Conservation (phyloP, 202 grass and related monocot species). For the Schoenoplectus triqueter region DNA sequence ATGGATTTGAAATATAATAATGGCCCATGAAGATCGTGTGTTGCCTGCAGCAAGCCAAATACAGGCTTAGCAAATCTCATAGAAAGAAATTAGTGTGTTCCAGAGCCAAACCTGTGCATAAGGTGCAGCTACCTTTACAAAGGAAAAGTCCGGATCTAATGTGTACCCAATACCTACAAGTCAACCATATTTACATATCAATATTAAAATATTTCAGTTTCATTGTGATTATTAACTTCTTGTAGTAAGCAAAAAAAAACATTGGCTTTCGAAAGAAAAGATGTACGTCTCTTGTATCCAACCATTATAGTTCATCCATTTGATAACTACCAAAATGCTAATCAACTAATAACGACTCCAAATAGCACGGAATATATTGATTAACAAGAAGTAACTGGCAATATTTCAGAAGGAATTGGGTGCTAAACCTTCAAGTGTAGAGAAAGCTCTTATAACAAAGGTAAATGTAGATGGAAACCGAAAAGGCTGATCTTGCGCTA, state of each 20-base stretch:
- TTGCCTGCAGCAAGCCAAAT: background rate
- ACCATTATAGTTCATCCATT: background rate
- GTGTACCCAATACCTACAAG: slow-evolving; percentile 82
- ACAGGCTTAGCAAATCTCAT: background rate
- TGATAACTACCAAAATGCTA: background rate
- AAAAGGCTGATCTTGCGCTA: slow-evolving; percentile 90
- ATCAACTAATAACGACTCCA: background rate
- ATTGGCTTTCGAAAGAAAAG: slow-evolving; percentile 3
- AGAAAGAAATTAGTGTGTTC: slow-evolving; percentile 16
- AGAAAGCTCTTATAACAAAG: slow-evolving; percentile 90
- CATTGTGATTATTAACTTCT: slow-evolving; percentile 11
- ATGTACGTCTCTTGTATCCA: background rate
- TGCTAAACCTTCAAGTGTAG: slow-evolving; percentile 87
- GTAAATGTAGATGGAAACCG: slow-evolving; percentile 95
- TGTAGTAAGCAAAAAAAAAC: background rate
- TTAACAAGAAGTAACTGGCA: slow-evolving; percentile 30
- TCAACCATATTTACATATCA: slow-evolving; percentile 35
- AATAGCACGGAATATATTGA: slow-evolving; percentile 19
- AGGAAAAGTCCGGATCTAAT: slow-evolving; percentile 94
- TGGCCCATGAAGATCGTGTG: background rate
- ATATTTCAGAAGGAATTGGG: background rate
- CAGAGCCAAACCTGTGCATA: slow-evolving; percentile 73
- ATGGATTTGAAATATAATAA: background rate
- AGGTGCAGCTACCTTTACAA: slow-evolving; percentile 84
- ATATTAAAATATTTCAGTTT: slow-evolving; percentile 26